These are phyloP conservation scores for Chrysosporium queenslandicum DNA, from an alignment of 2,329 filamentous ascomycete genomes.

Conservation along the genomic window DNA sequence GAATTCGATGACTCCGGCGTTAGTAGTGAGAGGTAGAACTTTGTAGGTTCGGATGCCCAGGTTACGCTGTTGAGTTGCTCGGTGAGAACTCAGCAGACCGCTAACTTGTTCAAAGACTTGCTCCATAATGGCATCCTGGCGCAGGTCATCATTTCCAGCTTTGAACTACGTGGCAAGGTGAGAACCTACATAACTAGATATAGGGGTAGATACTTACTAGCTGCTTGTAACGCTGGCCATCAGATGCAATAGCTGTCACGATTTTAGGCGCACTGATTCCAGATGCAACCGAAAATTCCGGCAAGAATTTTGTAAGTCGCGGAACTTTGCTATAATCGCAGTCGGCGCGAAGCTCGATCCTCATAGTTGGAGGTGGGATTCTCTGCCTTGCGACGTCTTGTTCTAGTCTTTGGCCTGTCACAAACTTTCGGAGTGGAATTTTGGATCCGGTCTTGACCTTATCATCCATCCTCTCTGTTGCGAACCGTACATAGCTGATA, in stretches of 20 bases:
- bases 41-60: constrained; percentile 94
- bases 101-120: constrained; percentile 97
- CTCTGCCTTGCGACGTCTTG: constrained; percentile 53
- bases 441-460: constrained; percentile 59
- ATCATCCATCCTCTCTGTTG: constrained; percentile 42
- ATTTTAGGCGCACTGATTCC: constrained; percentile 92
- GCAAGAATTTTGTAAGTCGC: constrained; percentile 59
- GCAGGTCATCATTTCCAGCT: constrained; percentile 87
- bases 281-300: constrained; percentile 72
- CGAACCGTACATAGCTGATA: constrained; percentile 48
- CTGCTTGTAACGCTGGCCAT: constrained; percentile 76
- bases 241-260: constrained; percentile 65
- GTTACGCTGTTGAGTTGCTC: constrained; percentile 74
- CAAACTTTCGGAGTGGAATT: constrained; percentile 53
- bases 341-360: constrained; percentile 62
- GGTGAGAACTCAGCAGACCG: constrained; percentile 74
- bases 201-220: constrained; percentile 44
- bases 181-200: background rate
- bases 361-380: constrained; percentile 83
- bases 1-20: constrained; percentile 91
- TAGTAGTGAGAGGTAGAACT: constrained; percentile 75
- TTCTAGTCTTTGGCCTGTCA: constrained; percentile 53
- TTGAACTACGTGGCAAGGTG: constrained; percentile 52
- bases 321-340: constrained; percentile 70
- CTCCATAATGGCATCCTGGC: constrained; percentile 98